A percentile compares a stretch with the other conserved stretches of the same genome.
Evolutionary conservation across 345 rosid species (phyloP).

Genomic region (Moricandia arvensis): DNA sequence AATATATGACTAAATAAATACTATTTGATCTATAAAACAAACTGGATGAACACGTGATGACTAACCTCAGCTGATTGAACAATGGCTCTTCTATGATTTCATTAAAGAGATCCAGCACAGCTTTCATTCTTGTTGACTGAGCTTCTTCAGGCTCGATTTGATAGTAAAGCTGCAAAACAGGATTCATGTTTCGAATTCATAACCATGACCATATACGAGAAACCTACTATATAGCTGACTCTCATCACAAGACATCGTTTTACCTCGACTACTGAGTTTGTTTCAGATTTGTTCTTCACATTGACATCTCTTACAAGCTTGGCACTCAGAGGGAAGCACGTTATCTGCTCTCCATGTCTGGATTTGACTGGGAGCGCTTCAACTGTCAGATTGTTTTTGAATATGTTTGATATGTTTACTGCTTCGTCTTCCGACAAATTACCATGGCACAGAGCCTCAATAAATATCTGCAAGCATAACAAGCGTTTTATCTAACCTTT

Average conservation of each 20-base stretch:
- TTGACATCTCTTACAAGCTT: conserved; percentile 76
- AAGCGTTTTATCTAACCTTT: neutral
- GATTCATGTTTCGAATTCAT: conserved; percentile 18
- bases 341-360: conserved; percentile 74
- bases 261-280: conserved; percentile 94
- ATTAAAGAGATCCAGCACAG: conserved; percentile 83
- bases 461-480: conserved; percentile 56
- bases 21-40: neutral
- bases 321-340: conserved; percentile 68
- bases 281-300: conserved; percentile 84
- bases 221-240: conserved; percentile 10
- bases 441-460: conserved; percentile 92
- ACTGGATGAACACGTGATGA: conserved; percentile 9
- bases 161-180: conserved; percentile 74
- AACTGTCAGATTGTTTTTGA: conserved; percentile 56
- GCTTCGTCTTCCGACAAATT: conserved; percentile 84
- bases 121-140: conserved; percentile 69
- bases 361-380: conserved; percentile 62
- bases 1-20: neutral
- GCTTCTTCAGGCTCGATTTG: conserved; percentile 86
- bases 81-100: conserved; percentile 93
- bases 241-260: conserved; percentile 15
- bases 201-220: conserved; percentile 16
- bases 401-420: conserved; percentile 54
- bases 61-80: conserved; percentile 94